phyloP scores from a whole-genome alignment of 169 alveolate species.

The Plasmodium malariae region DNA sequence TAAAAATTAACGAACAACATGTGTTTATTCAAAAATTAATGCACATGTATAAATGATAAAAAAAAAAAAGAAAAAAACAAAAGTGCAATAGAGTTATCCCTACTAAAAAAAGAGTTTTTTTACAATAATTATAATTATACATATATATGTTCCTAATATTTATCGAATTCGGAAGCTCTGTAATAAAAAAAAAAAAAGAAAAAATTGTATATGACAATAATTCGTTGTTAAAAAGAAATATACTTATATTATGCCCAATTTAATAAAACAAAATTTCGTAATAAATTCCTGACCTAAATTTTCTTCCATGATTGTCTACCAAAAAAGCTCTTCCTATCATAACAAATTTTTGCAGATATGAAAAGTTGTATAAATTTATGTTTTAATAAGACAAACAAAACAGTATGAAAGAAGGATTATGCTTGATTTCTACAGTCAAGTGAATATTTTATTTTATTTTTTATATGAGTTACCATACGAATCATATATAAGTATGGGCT shows the following conservation, averaged over 20 bases:
- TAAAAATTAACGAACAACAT: conserved; percentile 3
- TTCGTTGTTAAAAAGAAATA: neutral
- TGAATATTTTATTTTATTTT: neutral
- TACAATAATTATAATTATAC: conserved; percentile 12
- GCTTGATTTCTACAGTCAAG: neutral
- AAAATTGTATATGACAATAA: neutral
- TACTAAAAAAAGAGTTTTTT: neutral
- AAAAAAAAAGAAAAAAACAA: neutral
- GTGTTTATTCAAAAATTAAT: neutral
- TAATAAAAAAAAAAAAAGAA: conserved; percentile 2
- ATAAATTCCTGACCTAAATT: conserved; percentile 43
- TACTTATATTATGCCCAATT: neutral
- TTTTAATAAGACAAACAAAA: neutral
- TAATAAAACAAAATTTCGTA: neutral
- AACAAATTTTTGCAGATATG: neutral
- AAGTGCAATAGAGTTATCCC: neutral
- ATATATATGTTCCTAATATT: conserved; percentile 5
- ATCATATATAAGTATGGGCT: conserved; percentile 67
- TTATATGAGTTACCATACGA: conserved; percentile 71
- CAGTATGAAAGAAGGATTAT: neutral
- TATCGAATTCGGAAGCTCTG: conserved; percentile 76
- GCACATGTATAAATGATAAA: neutral
- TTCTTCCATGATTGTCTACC: conserved; percentile 69
- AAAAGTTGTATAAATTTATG: conserved; percentile 2
- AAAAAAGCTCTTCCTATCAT: conserved; percentile 72